Base-by-base conservation (phyloP, 257 asterid species). In the Lycium ferocissimum region DNA sequence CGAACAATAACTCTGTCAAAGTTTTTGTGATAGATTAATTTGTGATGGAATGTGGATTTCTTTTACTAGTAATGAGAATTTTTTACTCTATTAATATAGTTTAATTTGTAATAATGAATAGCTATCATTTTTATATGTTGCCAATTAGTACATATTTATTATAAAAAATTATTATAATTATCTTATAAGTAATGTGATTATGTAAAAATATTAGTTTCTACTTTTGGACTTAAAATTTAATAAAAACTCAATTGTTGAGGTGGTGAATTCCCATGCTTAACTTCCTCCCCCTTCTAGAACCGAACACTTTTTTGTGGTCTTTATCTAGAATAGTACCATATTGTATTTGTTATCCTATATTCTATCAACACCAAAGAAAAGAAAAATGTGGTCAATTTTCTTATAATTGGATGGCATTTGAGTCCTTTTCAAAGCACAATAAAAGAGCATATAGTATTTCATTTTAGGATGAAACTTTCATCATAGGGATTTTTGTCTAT, bases 381-480 rank as follows among this genome's bases (percentile, higher is more conserved):
- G 51, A 22, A 49, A 65, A 26, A 62, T 22, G 4, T 65, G 70
- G 9, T 73, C 58, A 83, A 78, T 66, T 20, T 33, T 76, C 33
- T 58, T 56, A 79, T 10, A 73, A 78, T 56, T 82, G 84, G 80
- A 76, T n/a, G 62, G 53, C 85, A 87, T 82, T 87, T 87, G 82
- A 80, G 84, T 84, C 86, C 9, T 82, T 87, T 84, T 57, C 83
- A 73, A 47, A 45, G 43, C 20, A 45, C 58, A 43, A 72, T 18
- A 72, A 11, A 61, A 45, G 2, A 72, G 33, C 9, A 72, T 47
- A 51, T 56, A 26, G 26, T 26, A 78, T 51, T 3, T 51, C 26
- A 76, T 54, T 45, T 76, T 49, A 33, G 26, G 1, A 13, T 79
- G 2, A 54, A 26, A 14, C 18, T 49, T 18, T 14, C 1, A 53